Conservation (phyloP, 2,329 filamentous ascomycete species). For the Hymenoscyphus infarciens region DNA sequence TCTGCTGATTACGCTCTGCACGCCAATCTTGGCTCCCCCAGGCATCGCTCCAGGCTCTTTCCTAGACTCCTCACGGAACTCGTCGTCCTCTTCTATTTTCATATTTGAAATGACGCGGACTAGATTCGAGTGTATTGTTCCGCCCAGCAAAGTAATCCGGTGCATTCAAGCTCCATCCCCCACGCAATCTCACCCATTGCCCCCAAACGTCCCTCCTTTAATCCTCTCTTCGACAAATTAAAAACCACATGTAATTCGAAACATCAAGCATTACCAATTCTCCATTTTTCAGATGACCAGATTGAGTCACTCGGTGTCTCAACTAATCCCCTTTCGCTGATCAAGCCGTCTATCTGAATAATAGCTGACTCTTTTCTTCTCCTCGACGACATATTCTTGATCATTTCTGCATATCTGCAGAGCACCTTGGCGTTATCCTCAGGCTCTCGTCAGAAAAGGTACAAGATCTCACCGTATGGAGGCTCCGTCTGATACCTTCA, state of each 20-base stretch:
- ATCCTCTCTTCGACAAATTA: neutral
- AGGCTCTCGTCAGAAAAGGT: neutral
- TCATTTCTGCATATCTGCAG: neutral
- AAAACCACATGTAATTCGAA: neutral
- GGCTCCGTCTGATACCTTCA: constrained; percentile 3
- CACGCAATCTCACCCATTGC: neutral
- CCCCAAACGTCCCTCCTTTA: neutral
- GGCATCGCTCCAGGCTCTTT: neutral
- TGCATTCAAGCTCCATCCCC: neutral
- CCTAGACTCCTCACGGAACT: neutral
- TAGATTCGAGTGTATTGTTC: neutral
- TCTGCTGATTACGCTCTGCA: too few relatives aligned
- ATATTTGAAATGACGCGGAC: neutral
- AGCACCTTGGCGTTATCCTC: neutral
- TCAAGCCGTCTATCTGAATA: constrained; percentile 4
- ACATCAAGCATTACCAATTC: neutral
- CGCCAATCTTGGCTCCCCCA: too few relatives aligned
- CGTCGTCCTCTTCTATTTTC: neutral
- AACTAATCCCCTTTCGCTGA: neutral
- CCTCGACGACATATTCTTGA: neutral
- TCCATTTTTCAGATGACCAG: neutral
- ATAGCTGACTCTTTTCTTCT: constrained; percentile 2
- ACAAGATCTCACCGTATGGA: neutral
- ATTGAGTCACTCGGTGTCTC: constrained; percentile 4
- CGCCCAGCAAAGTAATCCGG: neutral